A percentile compares a stretch with the other conserved stretches of the same genome.
Conservation (phyloP, 257 asterid genomes). For the Anisodus tanguticus region DNA sequence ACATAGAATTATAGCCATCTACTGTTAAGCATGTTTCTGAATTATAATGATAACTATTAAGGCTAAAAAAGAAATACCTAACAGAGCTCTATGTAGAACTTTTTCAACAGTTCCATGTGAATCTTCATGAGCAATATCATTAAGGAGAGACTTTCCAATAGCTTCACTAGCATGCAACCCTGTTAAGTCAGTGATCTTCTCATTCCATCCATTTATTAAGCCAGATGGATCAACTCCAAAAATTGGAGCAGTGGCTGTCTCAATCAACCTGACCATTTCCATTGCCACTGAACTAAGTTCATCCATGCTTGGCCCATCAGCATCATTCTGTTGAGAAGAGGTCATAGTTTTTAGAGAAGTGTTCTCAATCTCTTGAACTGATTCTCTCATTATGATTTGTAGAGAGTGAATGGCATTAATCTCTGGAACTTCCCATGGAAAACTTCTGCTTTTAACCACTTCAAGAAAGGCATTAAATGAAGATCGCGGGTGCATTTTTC, state of each 20-base stretch:
- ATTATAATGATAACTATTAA: slow-evolving; percentile 2
- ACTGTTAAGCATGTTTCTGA: neutral
- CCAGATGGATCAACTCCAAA: slow-evolving; percentile 66
- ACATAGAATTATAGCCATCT: slow-evolving; percentile 5
- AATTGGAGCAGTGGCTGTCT: slow-evolving; percentile 67
- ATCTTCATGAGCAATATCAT: slow-evolving; percentile 54
- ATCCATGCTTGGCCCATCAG: slow-evolving; percentile 33
- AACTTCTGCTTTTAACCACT: slow-evolving; percentile 56
- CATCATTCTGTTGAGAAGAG: slow-evolving; percentile 33
- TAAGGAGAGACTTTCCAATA: slow-evolving; percentile 55
- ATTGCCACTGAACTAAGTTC: slow-evolving; percentile 52
- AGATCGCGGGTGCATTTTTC: slow-evolving; percentile 65
- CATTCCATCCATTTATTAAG: slow-evolving; percentile 68
- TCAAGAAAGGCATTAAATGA: slow-evolving; percentile 67
- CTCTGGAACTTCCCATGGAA: slow-evolving; percentile 64
- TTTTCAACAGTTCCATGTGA: slow-evolving; percentile 48
- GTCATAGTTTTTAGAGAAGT: slow-evolving; percentile 29
- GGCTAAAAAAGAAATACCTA: slow-evolving; percentile 48
- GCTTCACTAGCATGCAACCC: slow-evolving; percentile 57
- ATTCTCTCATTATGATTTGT: slow-evolving; percentile 66
- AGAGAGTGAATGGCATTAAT: slow-evolving; percentile 68
- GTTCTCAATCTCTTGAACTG: slow-evolving; percentile 41
- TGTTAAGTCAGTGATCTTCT: slow-evolving; percentile 65
- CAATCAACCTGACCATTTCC: slow-evolving; percentile 65
- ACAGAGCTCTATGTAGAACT: slow-evolving; percentile 53